These are phyloP conservation scores for Stagonosporopsis tanaceti DNA, from an alignment of 2,329 filamentous ascomycete genomes.

Conservation along the genomic window DNA sequence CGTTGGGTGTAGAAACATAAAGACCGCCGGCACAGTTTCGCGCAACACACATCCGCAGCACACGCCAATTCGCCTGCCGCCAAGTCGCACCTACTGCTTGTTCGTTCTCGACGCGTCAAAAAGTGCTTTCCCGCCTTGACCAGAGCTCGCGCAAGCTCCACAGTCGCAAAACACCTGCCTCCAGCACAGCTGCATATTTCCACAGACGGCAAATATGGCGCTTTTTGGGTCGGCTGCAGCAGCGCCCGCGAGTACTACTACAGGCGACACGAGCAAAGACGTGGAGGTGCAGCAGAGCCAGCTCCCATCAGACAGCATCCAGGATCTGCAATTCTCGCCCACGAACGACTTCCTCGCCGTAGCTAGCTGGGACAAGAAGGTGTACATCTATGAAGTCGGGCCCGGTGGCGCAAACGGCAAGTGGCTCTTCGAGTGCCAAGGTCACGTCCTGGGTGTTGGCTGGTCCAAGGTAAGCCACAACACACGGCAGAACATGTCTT, in stretches of 20 bases:
- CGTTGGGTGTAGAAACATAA: conserved; percentile 25
- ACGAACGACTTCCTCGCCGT: conserved; percentile 84
- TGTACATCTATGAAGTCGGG: conserved; percentile 93
- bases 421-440: conserved; percentile 82
- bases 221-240: conserved; percentile 65
- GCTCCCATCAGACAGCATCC: conserved; percentile 83
- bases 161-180: conserved; percentile 17
- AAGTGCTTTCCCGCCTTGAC: conserved; percentile 6
- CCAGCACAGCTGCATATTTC: conserved; percentile 9
- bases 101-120: conserved; percentile 15
- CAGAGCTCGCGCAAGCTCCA: conserved; percentile 36
- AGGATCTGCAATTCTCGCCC: conserved; percentile 83
- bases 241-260: conserved; percentile 71
- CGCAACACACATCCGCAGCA: background rate
- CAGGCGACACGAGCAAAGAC: conserved; percentile 91
- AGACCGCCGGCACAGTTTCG: conserved; percentile 18
- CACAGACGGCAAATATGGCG: conserved; percentile 59
- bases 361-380: conserved; percentile 96
- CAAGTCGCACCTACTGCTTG: background rate
- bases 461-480: conserved; percentile 79
- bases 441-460: conserved; percentile 80
- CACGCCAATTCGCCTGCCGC: background rate
- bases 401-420: conserved; percentile 84
- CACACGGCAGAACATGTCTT: background rate
- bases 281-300: conserved; percentile 74